Percentiles rank a stretch among this genome's conserved stretches.
These are phyloP conservation scores for Micractinium conductrix DNA, from an alignment of 139 green algal species.

Conservation along the genomic window DNA sequence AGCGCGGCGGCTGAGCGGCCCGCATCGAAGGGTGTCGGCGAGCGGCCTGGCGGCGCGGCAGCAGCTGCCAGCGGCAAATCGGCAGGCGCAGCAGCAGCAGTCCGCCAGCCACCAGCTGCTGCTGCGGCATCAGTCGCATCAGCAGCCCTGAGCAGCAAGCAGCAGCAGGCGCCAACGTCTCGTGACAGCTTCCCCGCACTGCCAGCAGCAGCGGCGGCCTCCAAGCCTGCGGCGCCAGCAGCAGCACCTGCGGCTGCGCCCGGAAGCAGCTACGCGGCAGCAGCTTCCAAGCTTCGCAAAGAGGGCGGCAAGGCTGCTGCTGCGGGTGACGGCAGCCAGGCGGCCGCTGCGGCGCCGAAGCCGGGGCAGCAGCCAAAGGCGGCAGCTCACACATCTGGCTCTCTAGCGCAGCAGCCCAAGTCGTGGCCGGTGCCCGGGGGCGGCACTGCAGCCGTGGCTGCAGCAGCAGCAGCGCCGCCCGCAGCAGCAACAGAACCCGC, in stretches of 20 bases:
- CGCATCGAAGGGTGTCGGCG: neutral
- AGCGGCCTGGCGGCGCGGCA: neutral
- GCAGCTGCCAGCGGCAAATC: neutral
- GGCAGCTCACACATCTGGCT: neutral
- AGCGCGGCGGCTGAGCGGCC: neutral
- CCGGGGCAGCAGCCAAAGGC: neutral
- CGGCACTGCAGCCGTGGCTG: neutral
- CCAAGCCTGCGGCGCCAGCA: neutral
- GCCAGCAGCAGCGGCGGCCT: neutral
- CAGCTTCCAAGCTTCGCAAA: neutral
- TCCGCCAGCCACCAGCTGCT: neutral
- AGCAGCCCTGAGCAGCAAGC: neutral
- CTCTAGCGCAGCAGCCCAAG: constrained; percentile 12
- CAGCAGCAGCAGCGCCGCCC: neutral
- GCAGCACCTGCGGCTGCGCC: neutral
- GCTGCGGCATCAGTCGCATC: neutral
- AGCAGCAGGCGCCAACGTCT: neutral
- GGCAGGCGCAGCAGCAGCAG: neutral
- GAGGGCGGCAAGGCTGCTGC: neutral
- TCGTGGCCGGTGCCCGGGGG: neutral
- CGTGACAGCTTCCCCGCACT: constrained; percentile 1
- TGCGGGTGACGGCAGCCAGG: neutral
- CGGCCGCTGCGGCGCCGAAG: neutral
- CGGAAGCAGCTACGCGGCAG: neutral
- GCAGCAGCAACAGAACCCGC: neutral